These are phyloP conservation scores for Vitis rotundifolia DNA, from an alignment of 164 flowering plant genomes.

Conservation along the genomic window DNA sequence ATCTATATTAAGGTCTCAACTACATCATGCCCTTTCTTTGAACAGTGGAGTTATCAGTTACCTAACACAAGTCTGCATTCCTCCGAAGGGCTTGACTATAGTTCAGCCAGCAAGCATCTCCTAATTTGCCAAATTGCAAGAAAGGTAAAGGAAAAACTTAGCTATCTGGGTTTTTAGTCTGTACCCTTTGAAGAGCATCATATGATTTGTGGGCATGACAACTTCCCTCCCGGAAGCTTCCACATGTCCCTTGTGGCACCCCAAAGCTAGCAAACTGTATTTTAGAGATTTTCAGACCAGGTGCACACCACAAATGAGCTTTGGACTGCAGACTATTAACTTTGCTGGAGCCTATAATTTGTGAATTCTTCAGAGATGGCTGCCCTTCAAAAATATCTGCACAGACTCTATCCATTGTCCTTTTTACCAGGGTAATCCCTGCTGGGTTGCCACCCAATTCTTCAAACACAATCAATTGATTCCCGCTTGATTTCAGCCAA, in stretches of 20 bases:
- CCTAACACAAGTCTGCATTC: too few species aligned
- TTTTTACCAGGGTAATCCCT: constrained; percentile 48
- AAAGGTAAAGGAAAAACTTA: neutral
- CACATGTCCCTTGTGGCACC: constrained; percentile 53
- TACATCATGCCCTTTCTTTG: too few species aligned
- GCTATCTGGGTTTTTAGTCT: neutral
- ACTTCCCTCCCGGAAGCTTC: constrained; percentile 47
- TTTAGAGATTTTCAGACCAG: constrained; percentile 46
- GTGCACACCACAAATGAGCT: constrained; percentile 51
- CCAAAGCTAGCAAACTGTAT: constrained; percentile 69
- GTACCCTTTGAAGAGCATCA: constrained; percentile 44
- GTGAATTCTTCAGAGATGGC: constrained; percentile 39
- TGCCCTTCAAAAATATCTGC: constrained; percentile 52
- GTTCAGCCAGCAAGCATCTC: neutral
- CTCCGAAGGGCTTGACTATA: neutral
- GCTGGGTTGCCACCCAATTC: constrained; percentile 76
- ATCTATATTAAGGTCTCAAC: too few species aligned
- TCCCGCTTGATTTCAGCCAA: constrained; percentile 56
- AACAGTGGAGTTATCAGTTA: too few species aligned
- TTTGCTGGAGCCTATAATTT: constrained; percentile 24
- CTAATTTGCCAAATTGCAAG: neutral
- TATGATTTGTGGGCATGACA: constrained; percentile 60
- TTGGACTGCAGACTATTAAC: constrained; percentile 27
- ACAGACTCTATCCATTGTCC: constrained; percentile 43
- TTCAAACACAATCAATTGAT: constrained; percentile 65